Percentiles rank a stretch among this genome's conserved stretches.
Evolutionary conservation across 1,139 yeast species (phyloP).

Genomic region (Pichia sp.): DNA sequence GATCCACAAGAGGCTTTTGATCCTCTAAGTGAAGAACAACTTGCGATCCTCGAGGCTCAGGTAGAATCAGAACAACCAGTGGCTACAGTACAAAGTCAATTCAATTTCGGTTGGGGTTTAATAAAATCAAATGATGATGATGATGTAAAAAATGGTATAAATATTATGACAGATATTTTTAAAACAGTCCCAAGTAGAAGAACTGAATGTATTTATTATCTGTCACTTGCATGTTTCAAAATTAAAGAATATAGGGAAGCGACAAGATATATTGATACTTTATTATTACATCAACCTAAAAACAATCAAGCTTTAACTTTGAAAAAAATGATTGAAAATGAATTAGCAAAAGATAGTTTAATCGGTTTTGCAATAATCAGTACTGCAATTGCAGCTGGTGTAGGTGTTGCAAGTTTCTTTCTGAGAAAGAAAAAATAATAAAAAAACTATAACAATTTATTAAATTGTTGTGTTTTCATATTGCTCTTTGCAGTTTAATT

Average conservation of each 20-base stretch:
- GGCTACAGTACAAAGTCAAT: slow-evolving; percentile 75
- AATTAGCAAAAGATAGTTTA: slow-evolving; percentile 78
- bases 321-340: slow-evolving; percentile 74
- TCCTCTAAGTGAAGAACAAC: slow-evolving; percentile 69
- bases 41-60: slow-evolving; percentile 69
- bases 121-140: slow-evolving; percentile 72
- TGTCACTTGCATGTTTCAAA: slow-evolving; percentile 84
- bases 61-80: slow-evolving; percentile 75
- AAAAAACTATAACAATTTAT: background rate
- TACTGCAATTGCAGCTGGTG: slow-evolving; percentile 80
- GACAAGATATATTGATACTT: slow-evolving; percentile 73
- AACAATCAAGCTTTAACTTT: slow-evolving; percentile 41
- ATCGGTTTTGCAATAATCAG: slow-evolving; percentile 85
- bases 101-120: slow-evolving; percentile 96
- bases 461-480: too few relatives aligned
- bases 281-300: slow-evolving; percentile 74
- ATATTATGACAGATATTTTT: slow-evolving; percentile 66
- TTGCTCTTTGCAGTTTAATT: too few relatives aligned
- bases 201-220: slow-evolving; percentile 82
- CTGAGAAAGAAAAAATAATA: slow-evolving; percentile 17
- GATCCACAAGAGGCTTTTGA: slow-evolving; percentile 31
- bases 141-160: slow-evolving; percentile 58
- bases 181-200: slow-evolving; percentile 76
- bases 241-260: slow-evolving; percentile 85
- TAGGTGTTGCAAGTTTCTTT: slow-evolving; percentile 35